Evolutionary conservation across 1,284 basidiomycete genomes (phyloP).

Genomic region (Apiotrichum gamsii): DNA sequence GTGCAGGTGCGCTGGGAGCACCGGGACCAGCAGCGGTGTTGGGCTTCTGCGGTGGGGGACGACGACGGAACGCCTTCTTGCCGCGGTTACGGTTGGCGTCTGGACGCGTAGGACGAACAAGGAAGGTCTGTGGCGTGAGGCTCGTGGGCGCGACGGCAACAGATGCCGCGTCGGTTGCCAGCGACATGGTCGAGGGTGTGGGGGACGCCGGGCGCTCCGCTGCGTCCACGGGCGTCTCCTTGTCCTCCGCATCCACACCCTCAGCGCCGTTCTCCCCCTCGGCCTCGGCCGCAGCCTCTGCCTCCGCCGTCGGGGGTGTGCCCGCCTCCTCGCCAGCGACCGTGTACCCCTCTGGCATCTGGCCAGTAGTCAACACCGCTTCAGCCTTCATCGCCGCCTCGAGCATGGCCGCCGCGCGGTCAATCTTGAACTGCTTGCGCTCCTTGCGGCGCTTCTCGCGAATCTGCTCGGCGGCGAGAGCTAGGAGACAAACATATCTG

Average conservation of each 20-base stretch:
- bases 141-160: slow-evolving; percentile 9
- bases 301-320: slow-evolving; percentile 7
- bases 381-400: slow-evolving; percentile 47
- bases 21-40: background rate
- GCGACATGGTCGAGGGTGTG: slow-evolving; percentile 6
- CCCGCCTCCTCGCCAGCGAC: no score
- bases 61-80: slow-evolving; percentile 34
- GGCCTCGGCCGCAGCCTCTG: no score
- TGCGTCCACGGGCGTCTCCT: background rate
- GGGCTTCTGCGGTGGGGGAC: slow-evolving; percentile 18
- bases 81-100: slow-evolving; percentile 43
- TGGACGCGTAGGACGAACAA: slow-evolving; percentile 43
- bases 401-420: slow-evolving; percentile 54
- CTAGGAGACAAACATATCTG: no score
- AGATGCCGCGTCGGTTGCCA: slow-evolving; percentile 4
- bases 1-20: background rate
- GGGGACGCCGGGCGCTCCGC: slow-evolving; percentile 8
- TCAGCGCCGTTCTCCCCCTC: slow-evolving; percentile 6
- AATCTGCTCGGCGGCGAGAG: slow-evolving; percentile 61
- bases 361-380: slow-evolving; percentile 34
- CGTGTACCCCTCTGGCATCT: slow-evolving; percentile 10
- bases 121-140: slow-evolving; percentile 45
- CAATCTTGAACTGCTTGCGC: slow-evolving; percentile 82
- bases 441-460: slow-evolving; percentile 76
- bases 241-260: background rate